Evolutionary conservation across 1,139 yeast genomes (phyloP).

Genomic region (Diutina rugosa): DNA sequence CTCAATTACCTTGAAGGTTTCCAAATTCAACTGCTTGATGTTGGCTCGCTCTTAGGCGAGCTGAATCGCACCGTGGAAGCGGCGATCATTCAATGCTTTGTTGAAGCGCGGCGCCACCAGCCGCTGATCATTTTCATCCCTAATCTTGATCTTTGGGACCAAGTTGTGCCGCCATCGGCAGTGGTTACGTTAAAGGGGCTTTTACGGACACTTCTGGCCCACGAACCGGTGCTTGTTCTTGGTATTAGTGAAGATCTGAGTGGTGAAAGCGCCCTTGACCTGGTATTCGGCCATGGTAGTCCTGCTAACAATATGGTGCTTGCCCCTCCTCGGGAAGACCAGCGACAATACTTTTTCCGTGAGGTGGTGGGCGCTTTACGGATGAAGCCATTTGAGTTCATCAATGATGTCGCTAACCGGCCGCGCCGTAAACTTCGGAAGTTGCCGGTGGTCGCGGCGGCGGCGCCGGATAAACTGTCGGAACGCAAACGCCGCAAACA

Average conservation of each 20-base stretch:
- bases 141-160: slow-evolving; percentile 66
- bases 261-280: slow-evolving; percentile 18
- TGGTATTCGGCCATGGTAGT: slow-evolving; percentile 39
- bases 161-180: slow-evolving; percentile 55
- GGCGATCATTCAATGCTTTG: slow-evolving; percentile 68
- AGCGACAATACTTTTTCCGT: slow-evolving; percentile 41
- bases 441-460: slow-evolving; percentile 15
- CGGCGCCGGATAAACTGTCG: slow-evolving; percentile 7
- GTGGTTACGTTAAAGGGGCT: slow-evolving; percentile 61
- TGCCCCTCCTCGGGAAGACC: slow-evolving; percentile 22
- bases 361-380: slow-evolving; percentile 40
- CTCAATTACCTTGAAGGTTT: slow-evolving; percentile 80
- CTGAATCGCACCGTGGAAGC: slow-evolving; percentile 78
- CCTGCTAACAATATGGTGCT: slow-evolving; percentile 36
- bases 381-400: slow-evolving; percentile 55
- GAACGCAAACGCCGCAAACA: slow-evolving; percentile 19
- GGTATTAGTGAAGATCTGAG: slow-evolving; percentile 50
- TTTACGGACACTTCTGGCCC: slow-evolving; percentile 54
- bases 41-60: slow-evolving; percentile 70
- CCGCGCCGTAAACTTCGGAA: slow-evolving; percentile 34
- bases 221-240: slow-evolving; percentile 64
- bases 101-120: slow-evolving; percentile 82
- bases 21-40: slow-evolving; percentile 76
- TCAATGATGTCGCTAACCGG: slow-evolving; percentile 37
- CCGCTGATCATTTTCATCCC: slow-evolving; percentile 85